Evolutionary conservation across 2,329 filamentous ascomycete species (phyloP).

Genomic region (Tolypocladium album): DNA sequence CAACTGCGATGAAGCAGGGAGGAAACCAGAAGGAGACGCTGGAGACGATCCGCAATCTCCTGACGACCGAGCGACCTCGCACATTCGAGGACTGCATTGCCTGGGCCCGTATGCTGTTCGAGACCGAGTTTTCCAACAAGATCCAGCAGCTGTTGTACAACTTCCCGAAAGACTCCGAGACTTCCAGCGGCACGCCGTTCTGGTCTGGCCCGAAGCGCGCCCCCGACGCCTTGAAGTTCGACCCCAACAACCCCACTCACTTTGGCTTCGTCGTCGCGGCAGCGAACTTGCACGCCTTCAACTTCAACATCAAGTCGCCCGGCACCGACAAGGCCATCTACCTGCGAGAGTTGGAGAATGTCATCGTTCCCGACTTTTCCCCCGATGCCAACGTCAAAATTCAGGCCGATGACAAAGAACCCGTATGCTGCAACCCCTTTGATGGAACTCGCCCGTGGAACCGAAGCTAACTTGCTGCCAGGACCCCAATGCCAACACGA

Average conservation of each 20-base stretch:
- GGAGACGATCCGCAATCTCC: conserved; percentile 79
- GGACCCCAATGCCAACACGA: conserved; percentile 66
- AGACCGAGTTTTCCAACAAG: conserved; percentile 93
- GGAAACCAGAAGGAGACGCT: conserved; percentile 92
- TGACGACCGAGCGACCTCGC: conserved; percentile 83
- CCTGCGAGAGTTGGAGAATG: conserved; percentile 70
- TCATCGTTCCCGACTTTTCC: conserved; percentile 92
- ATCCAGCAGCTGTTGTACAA: conserved; percentile 94
- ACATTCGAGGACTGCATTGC: conserved; percentile 94
- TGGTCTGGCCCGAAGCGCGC: conserved; percentile 98
- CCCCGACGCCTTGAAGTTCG: conserved; percentile 83
- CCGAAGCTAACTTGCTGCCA: conserved; percentile 11
- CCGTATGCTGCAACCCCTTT: conserved; percentile 36
- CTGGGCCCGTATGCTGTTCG: conserved; percentile 89
- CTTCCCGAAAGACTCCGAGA: conserved; percentile 89
- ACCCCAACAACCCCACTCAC: conserved; percentile 74
- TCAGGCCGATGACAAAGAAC: conserved; percentile 89
- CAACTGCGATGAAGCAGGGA: conserved; percentile 77
- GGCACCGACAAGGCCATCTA: conserved; percentile 59
- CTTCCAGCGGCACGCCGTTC: conserved; percentile 81
- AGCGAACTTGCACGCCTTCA: conserved; percentile 91
- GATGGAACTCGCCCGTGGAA: not conserved
- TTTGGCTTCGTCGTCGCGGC: conserved; percentile 79
- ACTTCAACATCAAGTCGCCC: conserved; percentile 91
- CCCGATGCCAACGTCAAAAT: conserved; percentile 91